A percentile compares a stretch with the other conserved stretches of the same genome.
phyloP scores from a whole-genome alignment of 148 eudicot genomes.

The Tetragonia tetragonoides region DNA sequence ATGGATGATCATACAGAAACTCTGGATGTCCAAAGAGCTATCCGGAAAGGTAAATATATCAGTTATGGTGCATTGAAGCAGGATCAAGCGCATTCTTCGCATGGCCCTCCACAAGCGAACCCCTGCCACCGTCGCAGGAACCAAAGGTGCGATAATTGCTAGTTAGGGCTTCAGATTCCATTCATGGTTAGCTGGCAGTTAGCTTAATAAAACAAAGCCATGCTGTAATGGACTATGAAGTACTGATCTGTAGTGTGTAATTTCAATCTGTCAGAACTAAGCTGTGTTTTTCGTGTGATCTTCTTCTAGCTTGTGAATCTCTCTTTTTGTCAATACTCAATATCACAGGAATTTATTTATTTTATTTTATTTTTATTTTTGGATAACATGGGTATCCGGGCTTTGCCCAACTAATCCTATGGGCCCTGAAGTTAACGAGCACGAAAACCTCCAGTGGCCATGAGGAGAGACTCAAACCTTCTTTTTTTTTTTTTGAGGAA shows the following conservation, averaged over 20 bases:
- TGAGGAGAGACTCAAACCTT: no score
- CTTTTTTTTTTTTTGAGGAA: no score
- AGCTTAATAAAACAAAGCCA: background rate
- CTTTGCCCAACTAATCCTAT: no score
- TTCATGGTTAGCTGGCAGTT: background rate
- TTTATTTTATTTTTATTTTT: no score
- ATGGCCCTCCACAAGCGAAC: constrained; percentile 9
- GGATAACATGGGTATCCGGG: no score
- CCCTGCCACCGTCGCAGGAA: constrained; percentile 7
- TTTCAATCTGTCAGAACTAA: background rate
- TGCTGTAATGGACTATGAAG: background rate
- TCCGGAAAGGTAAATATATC: background rate
- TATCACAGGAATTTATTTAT: no score
- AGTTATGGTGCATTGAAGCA: constrained; percentile 2
- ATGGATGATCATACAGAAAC: background rate
- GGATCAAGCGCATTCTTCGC: background rate
- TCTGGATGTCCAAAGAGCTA: background rate
- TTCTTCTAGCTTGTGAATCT: background rate
- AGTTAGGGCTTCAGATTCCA: background rate
- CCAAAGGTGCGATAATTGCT: background rate
- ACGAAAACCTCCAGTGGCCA: no score
- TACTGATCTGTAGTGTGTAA: background rate
- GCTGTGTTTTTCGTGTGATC: background rate
- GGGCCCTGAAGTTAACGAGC: no score
- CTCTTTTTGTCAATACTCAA: background rate